phyloP scores from a whole-genome alignment of 805 yeast species.

The Clavispora vitiphila region DNA sequence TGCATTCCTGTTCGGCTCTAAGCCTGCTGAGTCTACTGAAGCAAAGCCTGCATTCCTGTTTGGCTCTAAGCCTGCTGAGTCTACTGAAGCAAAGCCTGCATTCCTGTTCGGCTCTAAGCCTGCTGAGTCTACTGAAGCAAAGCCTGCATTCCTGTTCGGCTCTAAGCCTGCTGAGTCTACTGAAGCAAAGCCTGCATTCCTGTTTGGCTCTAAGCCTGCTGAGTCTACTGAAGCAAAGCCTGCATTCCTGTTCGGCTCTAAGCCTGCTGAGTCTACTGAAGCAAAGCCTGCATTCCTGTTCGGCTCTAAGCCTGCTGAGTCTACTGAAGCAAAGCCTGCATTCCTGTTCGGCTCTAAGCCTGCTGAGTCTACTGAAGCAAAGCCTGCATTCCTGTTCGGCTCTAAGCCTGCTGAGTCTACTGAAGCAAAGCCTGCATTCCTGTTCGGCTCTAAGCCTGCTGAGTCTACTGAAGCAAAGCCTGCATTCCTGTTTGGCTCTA shows the following conservation, averaged over 20 bases:
- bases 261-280: constrained; percentile 4
- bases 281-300: constrained; percentile 13
- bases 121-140: constrained; percentile 4
- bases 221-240: constrained; percentile 4
- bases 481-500: constrained; percentile 11
- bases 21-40: constrained; percentile 5
- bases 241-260: constrained; percentile 1
- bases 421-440: constrained; percentile 11
- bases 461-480: not conserved
- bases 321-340: constrained; percentile 4
- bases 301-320: constrained; percentile 5
- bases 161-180: not conserved
- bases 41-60: constrained; percentile 12
- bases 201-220: constrained; percentile 7
- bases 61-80: constrained; percentile 5
- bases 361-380: not conserved
- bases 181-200: constrained; percentile 2
- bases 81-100: constrained; percentile 10
- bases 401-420: not conserved
- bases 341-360: constrained; percentile 9
- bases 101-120: constrained; percentile 19
- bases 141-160: not conserved
- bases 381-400: constrained; percentile 6
- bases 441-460: not conserved
- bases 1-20: constrained; percentile 21